Evolutionary conservation across 441 rosid species (phyloP).

Genomic region (Cnidoscolus chayamansa): DNA sequence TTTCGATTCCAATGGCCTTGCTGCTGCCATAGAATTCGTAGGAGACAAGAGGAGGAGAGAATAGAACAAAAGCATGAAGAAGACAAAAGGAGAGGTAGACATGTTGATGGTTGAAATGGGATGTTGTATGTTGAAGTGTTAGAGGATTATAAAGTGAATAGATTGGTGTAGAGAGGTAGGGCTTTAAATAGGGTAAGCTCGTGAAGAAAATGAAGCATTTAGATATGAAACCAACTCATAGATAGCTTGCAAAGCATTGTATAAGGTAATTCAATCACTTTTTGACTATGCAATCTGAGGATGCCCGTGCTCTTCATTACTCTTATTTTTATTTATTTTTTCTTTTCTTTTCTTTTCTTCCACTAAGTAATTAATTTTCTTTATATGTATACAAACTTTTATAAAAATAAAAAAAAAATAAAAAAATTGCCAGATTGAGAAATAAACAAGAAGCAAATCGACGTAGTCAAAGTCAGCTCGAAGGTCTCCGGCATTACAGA

Average conservation of each 20-base stretch:
- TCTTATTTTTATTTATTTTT: slow-evolving; percentile 13
- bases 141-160: not conserved
- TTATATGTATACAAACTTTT: too few relatives aligned
- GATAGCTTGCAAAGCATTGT: slow-evolving; percentile 24
- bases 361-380: too few relatives aligned
- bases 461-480: not conserved
- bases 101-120: too few relatives aligned
- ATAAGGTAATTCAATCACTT: slow-evolving; percentile 5
- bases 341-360: slow-evolving; percentile 7
- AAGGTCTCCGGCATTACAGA: not conserved
- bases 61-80: slow-evolving; percentile 25
- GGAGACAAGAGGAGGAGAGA: slow-evolving; percentile 32
- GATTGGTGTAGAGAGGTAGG: slow-evolving; percentile 7
- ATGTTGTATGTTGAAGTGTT: not conserved
- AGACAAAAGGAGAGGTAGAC: slow-evolving; percentile 15
- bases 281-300: slow-evolving; percentile 28
- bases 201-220: slow-evolving; percentile 31
- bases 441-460: not conserved
- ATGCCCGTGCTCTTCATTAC: slow-evolving; percentile 64
- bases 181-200: slow-evolving; percentile 38
- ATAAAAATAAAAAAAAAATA: too few relatives aligned
- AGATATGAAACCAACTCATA: slow-evolving; percentile 25
- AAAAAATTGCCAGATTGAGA: too few relatives aligned
- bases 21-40: slow-evolving; percentile 13
- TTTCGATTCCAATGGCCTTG: slow-evolving; percentile 37